Evolutionary conservation across 140 eudicot genomes (phyloP).

Genomic region (Senecio squalidus): DNA sequence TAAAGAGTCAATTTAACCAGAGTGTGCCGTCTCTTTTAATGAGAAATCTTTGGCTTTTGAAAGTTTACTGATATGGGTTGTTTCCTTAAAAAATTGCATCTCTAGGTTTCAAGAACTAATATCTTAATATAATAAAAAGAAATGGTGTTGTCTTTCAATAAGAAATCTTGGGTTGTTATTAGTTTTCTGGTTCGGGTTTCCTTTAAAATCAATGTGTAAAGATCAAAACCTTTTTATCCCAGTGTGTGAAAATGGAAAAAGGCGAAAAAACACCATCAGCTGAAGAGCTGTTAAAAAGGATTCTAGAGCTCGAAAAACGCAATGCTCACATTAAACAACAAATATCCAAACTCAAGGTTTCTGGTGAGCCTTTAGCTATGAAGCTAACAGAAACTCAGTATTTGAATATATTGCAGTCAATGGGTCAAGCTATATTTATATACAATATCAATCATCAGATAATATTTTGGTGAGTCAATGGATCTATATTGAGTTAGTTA

Average conservation of each 20-base stretch:
- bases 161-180: too few relatives aligned
- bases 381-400: conserved; percentile 51
- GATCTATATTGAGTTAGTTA: conserved; percentile 17
- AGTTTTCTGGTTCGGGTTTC: too few relatives aligned
- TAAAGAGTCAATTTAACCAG: too few relatives aligned
- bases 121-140: not conserved
- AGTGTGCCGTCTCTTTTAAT: too few relatives aligned
- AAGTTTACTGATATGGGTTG: too few relatives aligned
- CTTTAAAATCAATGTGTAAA: too few relatives aligned
- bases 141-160: too few relatives aligned
- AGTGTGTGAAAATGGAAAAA: conserved; percentile 8
- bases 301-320: conserved; percentile 14
- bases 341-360: conserved; percentile 36
- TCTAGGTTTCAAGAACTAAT: not conserved
- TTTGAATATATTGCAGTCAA: conserved; percentile 65
- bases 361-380: conserved; percentile 24
- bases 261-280: conserved; percentile 1
- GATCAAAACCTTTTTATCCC: not conserved
- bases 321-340: conserved; percentile 55
- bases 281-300: conserved; percentile 22
- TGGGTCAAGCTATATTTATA: conserved; percentile 68
- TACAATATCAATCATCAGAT: conserved; percentile 35
- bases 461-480: conserved; percentile 56
- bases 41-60: too few relatives aligned
- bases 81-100: too few relatives aligned